These are phyloP conservation scores for Dissophora globulifera DNA, from an alignment of 192 early-diverging fungal genomes.

Conservation along the genomic window DNA sequence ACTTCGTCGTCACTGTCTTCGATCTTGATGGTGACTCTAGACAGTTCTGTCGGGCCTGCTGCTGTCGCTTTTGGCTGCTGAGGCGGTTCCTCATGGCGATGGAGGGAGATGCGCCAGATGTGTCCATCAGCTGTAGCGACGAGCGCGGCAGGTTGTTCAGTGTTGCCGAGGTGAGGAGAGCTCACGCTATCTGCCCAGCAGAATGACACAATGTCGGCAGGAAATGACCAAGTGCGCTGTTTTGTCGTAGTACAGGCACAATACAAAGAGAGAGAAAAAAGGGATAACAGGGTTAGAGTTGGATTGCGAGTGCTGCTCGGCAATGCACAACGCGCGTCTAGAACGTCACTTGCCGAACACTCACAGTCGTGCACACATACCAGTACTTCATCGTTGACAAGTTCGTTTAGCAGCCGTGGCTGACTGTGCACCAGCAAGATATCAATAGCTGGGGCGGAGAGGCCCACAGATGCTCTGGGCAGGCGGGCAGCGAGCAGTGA, in stretches of 20 bases:
- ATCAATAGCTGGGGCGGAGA: too few relatives aligned
- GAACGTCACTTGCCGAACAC: too few relatives aligned
- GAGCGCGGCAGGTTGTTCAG: neutral
- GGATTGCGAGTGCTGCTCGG: too few relatives aligned
- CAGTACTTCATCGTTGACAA: constrained; percentile 7
- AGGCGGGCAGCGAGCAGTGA: too few relatives aligned
- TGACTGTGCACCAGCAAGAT: constrained; percentile 1
- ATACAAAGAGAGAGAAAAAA: too few relatives aligned
- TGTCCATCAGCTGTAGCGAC: constrained; percentile 25
- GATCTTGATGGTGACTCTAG: constrained; percentile 16
- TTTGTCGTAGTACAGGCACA: too few relatives aligned
- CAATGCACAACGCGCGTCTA: too few relatives aligned
- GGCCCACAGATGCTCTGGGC: too few relatives aligned
- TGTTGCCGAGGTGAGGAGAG: neutral
- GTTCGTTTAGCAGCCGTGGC: constrained; percentile 6
- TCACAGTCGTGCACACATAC: too few relatives aligned
- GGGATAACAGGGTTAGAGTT: too few relatives aligned
- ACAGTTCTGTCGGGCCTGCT: neutral
- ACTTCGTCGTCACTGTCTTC: constrained; percentile 17
- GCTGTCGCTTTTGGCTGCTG: neutral
- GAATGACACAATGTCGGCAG: constrained; percentile 17
- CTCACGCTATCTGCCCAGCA: constrained; percentile 9
- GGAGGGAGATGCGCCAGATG: constrained; percentile 20
- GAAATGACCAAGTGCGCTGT: constrained; percentile 26
- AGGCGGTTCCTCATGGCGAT: neutral